phyloP scores from a whole-genome alignment of 768 basidiomycete species.

The Tephrocybe rancida region DNA sequence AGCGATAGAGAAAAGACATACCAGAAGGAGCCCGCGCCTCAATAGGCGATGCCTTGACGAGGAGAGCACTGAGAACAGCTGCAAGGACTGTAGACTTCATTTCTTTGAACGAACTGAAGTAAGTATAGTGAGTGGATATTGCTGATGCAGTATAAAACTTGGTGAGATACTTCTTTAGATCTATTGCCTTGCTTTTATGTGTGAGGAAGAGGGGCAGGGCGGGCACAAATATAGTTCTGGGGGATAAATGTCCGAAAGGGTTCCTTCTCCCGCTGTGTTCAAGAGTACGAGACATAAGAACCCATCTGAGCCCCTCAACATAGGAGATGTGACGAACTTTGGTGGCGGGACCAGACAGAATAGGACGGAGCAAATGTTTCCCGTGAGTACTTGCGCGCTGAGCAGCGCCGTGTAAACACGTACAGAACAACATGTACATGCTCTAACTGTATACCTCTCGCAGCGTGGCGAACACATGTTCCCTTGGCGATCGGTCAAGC shows the following conservation, averaged over 20 bases:
- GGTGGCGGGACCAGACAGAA: too few species aligned
- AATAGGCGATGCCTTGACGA: neutral
- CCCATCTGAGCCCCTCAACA: too few species aligned
- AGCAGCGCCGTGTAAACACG: too few species aligned
- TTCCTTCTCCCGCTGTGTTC: too few species aligned
- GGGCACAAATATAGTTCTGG: conserved; percentile 6
- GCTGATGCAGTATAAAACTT: neutral
- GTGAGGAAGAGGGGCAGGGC: conserved; percentile 3
- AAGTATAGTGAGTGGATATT: neutral
- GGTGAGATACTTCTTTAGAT: neutral
- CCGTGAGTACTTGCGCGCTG: too few species aligned
- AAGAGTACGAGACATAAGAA: too few species aligned
- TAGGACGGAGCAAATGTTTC: too few species aligned
- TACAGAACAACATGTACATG: too few species aligned
- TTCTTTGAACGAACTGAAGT: neutral
- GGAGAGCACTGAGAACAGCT: conserved; percentile 7
- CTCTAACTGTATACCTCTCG: too few species aligned
- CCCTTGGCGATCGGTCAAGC: too few species aligned
- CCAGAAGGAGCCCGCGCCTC: neutral
- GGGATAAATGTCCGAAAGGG: neutral
- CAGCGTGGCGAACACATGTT: too few species aligned
- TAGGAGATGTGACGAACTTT: too few species aligned
- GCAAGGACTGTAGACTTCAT: conserved; percentile 16
- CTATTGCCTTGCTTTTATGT: conserved; percentile 7
- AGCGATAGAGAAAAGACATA: neutral